Evolutionary conservation across 2,329 filamentous ascomycete species (phyloP).

Genomic region (Chrysoporthe deuterocubensis): DNA sequence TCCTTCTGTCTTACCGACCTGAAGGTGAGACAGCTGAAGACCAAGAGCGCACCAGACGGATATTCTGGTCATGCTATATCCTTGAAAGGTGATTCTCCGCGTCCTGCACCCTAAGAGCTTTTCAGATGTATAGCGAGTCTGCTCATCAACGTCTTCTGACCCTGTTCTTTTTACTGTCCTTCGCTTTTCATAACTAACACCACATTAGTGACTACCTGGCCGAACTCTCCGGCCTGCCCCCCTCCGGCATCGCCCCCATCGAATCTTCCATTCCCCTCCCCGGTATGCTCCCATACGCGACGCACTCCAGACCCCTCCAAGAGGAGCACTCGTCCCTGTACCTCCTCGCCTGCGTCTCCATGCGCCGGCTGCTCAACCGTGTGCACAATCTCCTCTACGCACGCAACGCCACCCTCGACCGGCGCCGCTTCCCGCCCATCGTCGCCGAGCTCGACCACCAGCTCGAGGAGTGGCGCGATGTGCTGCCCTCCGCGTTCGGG

Average conservation of each 20-base stretch:
- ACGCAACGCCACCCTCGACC: constrained; percentile 48
- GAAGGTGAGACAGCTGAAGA: constrained; percentile 43
- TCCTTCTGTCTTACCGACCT: constrained; percentile 50
- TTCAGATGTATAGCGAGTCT: background rate
- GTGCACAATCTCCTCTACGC: constrained; percentile 56
- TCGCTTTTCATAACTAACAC: background rate
- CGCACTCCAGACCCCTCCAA: constrained; percentile 43
- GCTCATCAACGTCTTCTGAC: background rate
- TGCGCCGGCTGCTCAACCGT: constrained; percentile 52
- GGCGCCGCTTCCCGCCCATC: constrained; percentile 50
- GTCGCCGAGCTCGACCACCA: constrained; percentile 54
- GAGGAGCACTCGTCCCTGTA: constrained; percentile 56
- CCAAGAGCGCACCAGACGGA: constrained; percentile 52
- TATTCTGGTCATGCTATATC: constrained; percentile 61
- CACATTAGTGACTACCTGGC: constrained; percentile 53
- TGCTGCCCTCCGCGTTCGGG: constrained; percentile 47
- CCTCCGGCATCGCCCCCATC: constrained; percentile 54
- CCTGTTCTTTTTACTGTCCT: background rate
- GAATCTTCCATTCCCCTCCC: constrained; percentile 55
- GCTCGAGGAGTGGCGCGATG: constrained; percentile 53
- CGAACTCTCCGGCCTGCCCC: constrained; percentile 54
- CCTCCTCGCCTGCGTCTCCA: constrained; percentile 58
- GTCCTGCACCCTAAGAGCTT: background rate
- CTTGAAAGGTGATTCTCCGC: constrained; percentile 43
- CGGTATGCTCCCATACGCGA: constrained; percentile 45